Percentiles rank a stretch among this genome's conserved stretches.
phyloP scores from a whole-genome alignment of 2,329 filamentous ascomycete species.

The Scedosporium minutisporum region DNA sequence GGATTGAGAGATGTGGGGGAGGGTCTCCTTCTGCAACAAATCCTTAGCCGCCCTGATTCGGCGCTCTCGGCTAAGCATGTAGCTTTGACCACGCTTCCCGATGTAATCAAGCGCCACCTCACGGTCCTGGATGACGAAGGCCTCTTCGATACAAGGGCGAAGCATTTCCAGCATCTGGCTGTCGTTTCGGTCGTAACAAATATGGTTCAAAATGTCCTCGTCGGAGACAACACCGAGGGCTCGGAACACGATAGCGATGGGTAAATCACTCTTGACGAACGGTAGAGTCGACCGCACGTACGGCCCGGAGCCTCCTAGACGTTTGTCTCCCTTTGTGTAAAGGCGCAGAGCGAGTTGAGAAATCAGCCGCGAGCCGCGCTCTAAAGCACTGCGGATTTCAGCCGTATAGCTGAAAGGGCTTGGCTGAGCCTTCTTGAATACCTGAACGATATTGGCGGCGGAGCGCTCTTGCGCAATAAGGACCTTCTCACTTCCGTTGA shows the following conservation, averaged over 20 bases:
- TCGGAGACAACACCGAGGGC: constrained; percentile 93
- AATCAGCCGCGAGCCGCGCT: constrained; percentile 91
- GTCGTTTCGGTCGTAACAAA: constrained; percentile 91
- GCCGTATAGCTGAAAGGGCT: constrained; percentile 88
- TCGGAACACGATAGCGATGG: constrained; percentile 90
- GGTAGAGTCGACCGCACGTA: constrained; percentile 86
- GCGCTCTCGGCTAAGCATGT: constrained; percentile 67
- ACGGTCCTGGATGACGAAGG: constrained; percentile 89
- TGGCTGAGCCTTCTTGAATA: constrained; percentile 95
- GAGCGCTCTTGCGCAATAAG: constrained; percentile 95
- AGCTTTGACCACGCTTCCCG: constrained; percentile 71
- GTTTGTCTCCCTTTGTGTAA: constrained; percentile 69
- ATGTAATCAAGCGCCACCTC: constrained; percentile 94
- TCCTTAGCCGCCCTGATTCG: constrained; percentile 89
- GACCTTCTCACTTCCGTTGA: constrained; percentile 98
- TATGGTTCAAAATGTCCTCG: constrained; percentile 95
- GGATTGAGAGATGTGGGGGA: constrained; percentile 91
- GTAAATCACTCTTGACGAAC: constrained; percentile 88
- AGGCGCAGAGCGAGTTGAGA: constrained; percentile 88
- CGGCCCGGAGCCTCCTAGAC: constrained; percentile 62
- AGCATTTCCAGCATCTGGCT: constrained; percentile 97
- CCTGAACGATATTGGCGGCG: constrained; percentile 96
- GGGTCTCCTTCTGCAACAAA: constrained; percentile 90
- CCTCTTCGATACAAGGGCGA: constrained; percentile 93
- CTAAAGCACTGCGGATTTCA: constrained; percentile 90